Evolutionary conservation across 306 rosid species (phyloP), one percentile per base, ranked within the genome.

Genomic region (Vicia faba): DNA sequence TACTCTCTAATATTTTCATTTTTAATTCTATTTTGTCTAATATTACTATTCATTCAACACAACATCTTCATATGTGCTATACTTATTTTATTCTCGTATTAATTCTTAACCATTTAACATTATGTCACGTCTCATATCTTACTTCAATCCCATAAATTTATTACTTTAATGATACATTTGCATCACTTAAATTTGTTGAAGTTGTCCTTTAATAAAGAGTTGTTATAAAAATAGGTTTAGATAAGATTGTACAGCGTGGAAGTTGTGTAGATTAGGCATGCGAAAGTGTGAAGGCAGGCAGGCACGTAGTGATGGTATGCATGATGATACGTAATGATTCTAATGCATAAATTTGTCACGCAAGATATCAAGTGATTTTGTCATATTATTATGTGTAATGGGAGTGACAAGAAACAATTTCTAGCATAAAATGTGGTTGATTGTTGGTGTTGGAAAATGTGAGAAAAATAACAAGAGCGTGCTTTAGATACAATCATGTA

Each of bases 341-440:
- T 43, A 61, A 62, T 64, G 64, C 60, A 20, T 44, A 61, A 61
- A 67, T 20, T 40, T 68, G 65, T 26, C 50, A 76, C 58, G 41
- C 53, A 13, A 31, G 64, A 57, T 25, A 63, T 44, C 18, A 8
- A 20, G 35, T 66, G 28, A 7, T 28, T 28, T 28, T 28, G 31
- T n/a, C n/a, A n/a, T 28, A 91, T 85, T 75, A 49, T 14, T 46
- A 49, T 50, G 11, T 50, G 11, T 50, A 51, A 86, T 77, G 11
- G 70, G 71, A 40, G 76, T 85, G 91, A 83, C 87, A 85, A 40
- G 76, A 84, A 89, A 83, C 87, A 85, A 82, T 44, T n/a, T n/a
- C n/a, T 75, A 79, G 77, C 89, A 58, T 79, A 78, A 85, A 82
- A 71, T 70, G 51, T 57, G 89, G 75, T 77, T 86, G 60, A 54